Conservation (phyloP, 1,139 yeast genomes). For the Debaryomyces psychrophilus region DNA sequence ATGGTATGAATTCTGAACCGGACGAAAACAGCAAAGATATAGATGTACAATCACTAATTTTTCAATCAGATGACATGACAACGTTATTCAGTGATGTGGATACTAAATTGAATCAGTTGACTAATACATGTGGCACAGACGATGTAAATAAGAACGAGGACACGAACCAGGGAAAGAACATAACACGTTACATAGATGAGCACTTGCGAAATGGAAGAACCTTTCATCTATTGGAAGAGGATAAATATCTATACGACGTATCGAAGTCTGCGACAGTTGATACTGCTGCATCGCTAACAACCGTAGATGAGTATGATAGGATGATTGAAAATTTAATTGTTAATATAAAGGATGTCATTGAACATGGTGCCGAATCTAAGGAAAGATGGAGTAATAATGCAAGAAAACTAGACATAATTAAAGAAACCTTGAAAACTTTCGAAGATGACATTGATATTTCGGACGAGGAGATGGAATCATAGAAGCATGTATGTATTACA, state of each 20-base stretch:
- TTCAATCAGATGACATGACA: constrained; percentile 24
- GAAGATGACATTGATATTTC: constrained; percentile 14
- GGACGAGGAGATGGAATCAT: constrained; percentile 20
- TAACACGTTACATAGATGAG: constrained; percentile 27
- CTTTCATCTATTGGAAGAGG: constrained; percentile 28
- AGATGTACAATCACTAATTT: constrained; percentile 24
- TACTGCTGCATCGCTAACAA: constrained; percentile 16
- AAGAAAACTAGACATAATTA: constrained; percentile 31
- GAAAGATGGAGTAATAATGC: constrained; percentile 43
- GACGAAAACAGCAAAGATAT: constrained; percentile 17
- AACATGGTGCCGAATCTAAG: constrained; percentile 36
- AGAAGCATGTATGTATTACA: constrained; percentile 1
- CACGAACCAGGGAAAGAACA: constrained; percentile 12
- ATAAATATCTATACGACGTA: constrained; percentile 25
- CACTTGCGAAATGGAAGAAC: constrained; percentile 28
- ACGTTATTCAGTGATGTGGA: constrained; percentile 26
- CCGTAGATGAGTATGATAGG: constrained; percentile 37
- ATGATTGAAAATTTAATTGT: constrained; percentile 30
- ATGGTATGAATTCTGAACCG: constrained; percentile 10
- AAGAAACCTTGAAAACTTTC: constrained; percentile 20
- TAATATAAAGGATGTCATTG: constrained; percentile 32
- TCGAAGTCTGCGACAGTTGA: constrained; percentile 22
- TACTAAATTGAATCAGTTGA: constrained; percentile 15
- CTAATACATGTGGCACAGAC: constrained; percentile 9
- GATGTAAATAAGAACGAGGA: constrained; percentile 14